Conservation (phyloP, 1,284 basidiomycete species). For the Acaromyces ingoldii region DNA sequence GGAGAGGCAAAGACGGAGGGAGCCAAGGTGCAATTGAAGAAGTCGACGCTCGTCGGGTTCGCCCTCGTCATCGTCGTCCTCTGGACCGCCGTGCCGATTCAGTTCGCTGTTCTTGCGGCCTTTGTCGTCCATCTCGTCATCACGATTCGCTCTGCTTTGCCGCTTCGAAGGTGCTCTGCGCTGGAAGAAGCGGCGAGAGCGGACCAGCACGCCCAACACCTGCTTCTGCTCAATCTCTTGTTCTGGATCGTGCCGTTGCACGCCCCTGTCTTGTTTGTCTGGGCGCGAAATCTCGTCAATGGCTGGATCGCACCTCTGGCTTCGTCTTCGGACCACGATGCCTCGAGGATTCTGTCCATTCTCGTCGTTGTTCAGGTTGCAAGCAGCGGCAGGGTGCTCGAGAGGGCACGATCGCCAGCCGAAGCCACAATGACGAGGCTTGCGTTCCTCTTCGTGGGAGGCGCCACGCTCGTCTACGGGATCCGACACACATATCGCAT, state of each 20-base stretch:
- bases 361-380: constrained; percentile 56
- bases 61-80: constrained; percentile 63
- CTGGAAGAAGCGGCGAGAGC: background rate
- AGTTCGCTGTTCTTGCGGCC: constrained; percentile 77
- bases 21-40: no score
- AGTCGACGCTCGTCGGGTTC: constrained; percentile 59
- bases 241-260: constrained; percentile 75
- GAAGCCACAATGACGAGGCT: no score
- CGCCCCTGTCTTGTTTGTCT: constrained; percentile 76
- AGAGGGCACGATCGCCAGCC: background rate
- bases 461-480: constrained; percentile 22
- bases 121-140: constrained; percentile 66
- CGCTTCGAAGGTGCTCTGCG: background rate
- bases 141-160: constrained; percentile 27
- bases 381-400: constrained; percentile 18
- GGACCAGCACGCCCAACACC: constrained; percentile 56
- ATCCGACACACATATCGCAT: constrained; percentile 26
- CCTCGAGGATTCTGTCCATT: constrained; percentile 64
- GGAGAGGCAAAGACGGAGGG: no score
- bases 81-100: constrained; percentile 74
- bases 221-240: constrained; percentile 68
- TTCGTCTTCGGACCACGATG: constrained; percentile 63
- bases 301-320: constrained; percentile 50
- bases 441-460: background rate
- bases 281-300: constrained; percentile 67